phyloP scores from a whole-genome alignment of 805 yeast genomes.

The Zygosaccharomyces bisporus region DNA sequence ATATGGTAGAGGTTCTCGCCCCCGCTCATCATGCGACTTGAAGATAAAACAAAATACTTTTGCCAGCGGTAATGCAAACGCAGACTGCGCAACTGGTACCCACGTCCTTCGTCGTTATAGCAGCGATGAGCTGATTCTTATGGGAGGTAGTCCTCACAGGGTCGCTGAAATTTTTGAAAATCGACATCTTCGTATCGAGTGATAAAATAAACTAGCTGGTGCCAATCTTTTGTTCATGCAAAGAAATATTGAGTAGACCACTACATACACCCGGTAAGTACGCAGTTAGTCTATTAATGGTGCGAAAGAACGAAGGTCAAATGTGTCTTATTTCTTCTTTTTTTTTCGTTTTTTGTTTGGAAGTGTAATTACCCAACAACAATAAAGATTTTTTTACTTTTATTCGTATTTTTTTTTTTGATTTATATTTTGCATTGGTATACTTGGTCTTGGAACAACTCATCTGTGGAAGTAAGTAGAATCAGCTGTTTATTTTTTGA shows the following conservation, averaged over 20 bases:
- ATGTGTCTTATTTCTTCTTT: no score
- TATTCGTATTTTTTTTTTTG: neutral
- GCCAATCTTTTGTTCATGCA: neutral
- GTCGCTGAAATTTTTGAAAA: slow-evolving; percentile 8
- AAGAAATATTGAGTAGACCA: neutral
- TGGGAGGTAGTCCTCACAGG: neutral
- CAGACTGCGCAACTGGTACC: no score
- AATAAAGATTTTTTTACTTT: neutral
- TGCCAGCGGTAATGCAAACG: no score
- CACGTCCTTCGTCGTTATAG: neutral
- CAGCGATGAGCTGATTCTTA: neutral
- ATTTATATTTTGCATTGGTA: neutral
- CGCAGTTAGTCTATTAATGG: neutral
- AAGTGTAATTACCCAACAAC: neutral
- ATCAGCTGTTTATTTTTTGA: neutral
- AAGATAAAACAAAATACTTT: no score
- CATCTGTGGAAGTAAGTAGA: neutral
- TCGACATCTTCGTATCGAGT: neutral
- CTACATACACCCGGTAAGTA: neutral
- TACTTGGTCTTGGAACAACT: neutral
- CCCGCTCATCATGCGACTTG: slow-evolving; percentile 17
- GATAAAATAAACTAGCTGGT: neutral
- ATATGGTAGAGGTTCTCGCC: slow-evolving; percentile 27
- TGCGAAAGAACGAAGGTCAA: neutral
- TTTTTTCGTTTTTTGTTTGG: no score